These are phyloP conservation scores for Cicer pinnatifidum DNA, from an alignment of 306 rosid species.

Conservation along the genomic window DNA sequence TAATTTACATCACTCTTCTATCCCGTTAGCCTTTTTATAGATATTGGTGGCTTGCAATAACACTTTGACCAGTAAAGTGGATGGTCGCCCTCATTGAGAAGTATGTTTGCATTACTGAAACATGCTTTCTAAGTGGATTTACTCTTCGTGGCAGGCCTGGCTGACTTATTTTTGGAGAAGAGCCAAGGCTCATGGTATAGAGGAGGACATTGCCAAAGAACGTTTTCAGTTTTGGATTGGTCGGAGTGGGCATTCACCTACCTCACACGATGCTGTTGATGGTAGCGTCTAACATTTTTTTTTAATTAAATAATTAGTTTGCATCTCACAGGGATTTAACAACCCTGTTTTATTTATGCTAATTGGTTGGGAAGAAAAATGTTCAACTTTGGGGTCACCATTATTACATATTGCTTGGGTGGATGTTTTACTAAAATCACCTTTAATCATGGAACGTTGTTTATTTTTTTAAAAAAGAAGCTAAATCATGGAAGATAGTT, in stretches of 20 bases:
- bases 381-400: constrained; percentile 2
- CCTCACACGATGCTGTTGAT: constrained; percentile 92
- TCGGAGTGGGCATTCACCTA: constrained; percentile 81
- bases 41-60: constrained; percentile 33
- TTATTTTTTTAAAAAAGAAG: neutral
- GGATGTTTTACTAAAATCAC: constrained; percentile 17
- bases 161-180: constrained; percentile 98
- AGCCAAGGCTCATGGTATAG: constrained; percentile 86
- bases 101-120: constrained; percentile 38
- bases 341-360: constrained; percentile 7
- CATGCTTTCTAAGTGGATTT: constrained; percentile 40
- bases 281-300: constrained; percentile 54
- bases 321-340: constrained; percentile 17
- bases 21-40: constrained; percentile 18
- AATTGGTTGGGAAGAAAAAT: constrained; percentile 27
- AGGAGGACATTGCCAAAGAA: constrained; percentile 79
- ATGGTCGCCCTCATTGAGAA: constrained; percentile 29
- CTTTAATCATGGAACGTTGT: constrained; percentile 12
- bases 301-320: constrained; percentile 14
- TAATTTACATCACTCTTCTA: constrained; percentile 31
- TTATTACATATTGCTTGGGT: constrained; percentile 1
- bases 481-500: constrained; percentile 8
- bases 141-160: constrained; percentile 74
- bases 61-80: constrained; percentile 24
- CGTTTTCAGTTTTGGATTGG: constrained; percentile 91